Base-by-base conservation (phyloP, 2,329 filamentous ascomycete species). In the Esteya vermicola region DNA sequence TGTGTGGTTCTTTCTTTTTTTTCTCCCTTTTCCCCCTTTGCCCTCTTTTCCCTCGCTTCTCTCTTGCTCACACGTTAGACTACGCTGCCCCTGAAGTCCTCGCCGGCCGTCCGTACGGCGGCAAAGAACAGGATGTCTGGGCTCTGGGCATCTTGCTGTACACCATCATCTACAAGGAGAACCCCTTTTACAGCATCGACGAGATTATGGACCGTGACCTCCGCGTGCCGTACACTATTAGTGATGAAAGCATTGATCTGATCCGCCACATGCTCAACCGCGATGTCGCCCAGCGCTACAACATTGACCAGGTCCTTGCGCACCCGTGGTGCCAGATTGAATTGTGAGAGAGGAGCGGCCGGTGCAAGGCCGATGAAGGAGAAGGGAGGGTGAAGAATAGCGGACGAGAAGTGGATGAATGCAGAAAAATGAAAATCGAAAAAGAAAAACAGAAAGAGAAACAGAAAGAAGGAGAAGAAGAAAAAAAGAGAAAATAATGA, bases 151-250 rank as follows among this genome's bases (percentile, higher is more conserved):
- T 98, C 53, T 72, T 98, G 21, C 75, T 98, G 13, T 98, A 98
- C 65, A 98, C 91, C 22, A 95, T 98, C 54, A 82, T 96, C 54
- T 98, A 98, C 71, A 98, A 96, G 63, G 91, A 98, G 63, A 98
- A 98, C 55, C 89, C 91, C 1, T 98, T 95, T 60, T 96, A 96
- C 70, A 93, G 83, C 60, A 91, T 96, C 53, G 91, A 98, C 58
- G 91, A 98, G 66, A 98, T 98, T 54, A 93, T 96, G 75, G 91
- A 98, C 57, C 88, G 89, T 53, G 89, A 95, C 51, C 67, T 98
- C 43, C 76, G 91, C 36, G 80, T 98, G 22, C 91, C 91, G 0
- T 95, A 84, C 57, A 73, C 81, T 26, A 77, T 89, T 64, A 86
- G 85, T 57, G 86, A 95, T 48, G 81, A 88, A 49, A 94, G 86